Evolutionary conservation across 2,329 filamentous ascomycete genomes (phyloP), one percentile per base, ranked within the genome.

Genomic region (Thermomyces lanuginosus): DNA sequence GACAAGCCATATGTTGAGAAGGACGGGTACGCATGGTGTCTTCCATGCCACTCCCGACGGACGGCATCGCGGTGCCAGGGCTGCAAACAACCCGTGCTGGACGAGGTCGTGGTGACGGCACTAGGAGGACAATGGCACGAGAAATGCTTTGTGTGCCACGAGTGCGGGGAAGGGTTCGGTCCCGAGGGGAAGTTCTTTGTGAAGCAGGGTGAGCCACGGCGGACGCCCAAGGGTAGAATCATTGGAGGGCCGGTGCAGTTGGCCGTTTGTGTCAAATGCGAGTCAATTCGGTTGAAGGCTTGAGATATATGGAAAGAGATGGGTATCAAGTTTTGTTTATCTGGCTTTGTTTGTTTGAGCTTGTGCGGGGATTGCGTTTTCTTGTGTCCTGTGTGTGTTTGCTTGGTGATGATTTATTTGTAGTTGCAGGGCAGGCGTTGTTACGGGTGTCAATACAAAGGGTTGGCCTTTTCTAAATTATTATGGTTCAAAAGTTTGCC

Each of bases 21-120:
- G 55, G 86, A 95, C 40, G 86, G 86, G 6, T 95, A 92, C 52
- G 89, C 89, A 4, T 98, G 89, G 84, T 98, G 89, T 54, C 70
- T 95, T 24, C 68, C 68, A 12, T 98, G 89, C 49, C 86, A 95
- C 58, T 91, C 84, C 8, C 80, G 83, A 46, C 72, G 89, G 17
- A 93, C 83, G 8, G 80, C 78, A 8, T 77, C 82, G 23, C 91
- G 92, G 55, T 98, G 89, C 54, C 69, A 71, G 40, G 81, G 76
- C 43, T 98, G 89, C 56, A 72, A 71, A 42, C 72, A 68, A 43
- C 78, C 83, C 6, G 83, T 95, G 28, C 73, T 89, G 27, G 86
- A 92, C 23, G 76, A 92, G 26, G 72, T 86, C 46, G 91, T 93
- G 32, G 73, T 98, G 11, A 76, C 77, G 46, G 89, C 89, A 0